phyloP scores from a whole-genome alignment of 1,284 basidiomycete genomes.

The Puccinia triticina region DNA sequence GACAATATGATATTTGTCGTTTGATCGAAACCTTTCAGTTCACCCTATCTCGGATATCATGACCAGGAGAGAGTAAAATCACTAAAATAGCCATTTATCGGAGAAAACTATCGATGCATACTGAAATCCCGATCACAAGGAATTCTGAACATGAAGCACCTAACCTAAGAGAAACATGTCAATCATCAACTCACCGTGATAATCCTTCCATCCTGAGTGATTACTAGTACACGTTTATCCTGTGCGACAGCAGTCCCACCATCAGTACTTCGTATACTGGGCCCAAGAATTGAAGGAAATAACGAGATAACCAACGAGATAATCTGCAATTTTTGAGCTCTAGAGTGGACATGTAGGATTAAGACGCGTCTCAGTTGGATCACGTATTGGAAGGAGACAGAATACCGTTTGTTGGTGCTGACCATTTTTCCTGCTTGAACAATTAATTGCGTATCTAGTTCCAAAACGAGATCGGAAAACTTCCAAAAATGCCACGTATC shows the following conservation, averaged over 20 bases:
- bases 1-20: constrained; percentile 90
- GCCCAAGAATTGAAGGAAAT: background rate
- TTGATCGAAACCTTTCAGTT: constrained; percentile 85
- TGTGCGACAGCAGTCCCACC: background rate
- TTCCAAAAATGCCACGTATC: background rate
- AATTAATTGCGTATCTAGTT: background rate
- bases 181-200: constrained; percentile 63
- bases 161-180: background rate
- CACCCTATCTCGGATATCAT: constrained; percentile 67
- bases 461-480: background rate
- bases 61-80: background rate
- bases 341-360: background rate
- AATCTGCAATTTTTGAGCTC: constrained; percentile 51
- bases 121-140: background rate
- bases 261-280: background rate
- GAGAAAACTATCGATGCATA: background rate
- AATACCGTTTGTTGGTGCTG: background rate
- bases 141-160: constrained; percentile 2
- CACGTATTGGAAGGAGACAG: background rate
- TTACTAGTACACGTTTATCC: constrained; percentile 68
- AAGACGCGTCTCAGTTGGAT: constrained; percentile 10
- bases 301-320: constrained; percentile 31
- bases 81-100: background rate
- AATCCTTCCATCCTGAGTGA: constrained; percentile 86
- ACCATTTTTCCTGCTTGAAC: constrained; percentile 1